These are phyloP conservation scores for Podila horticola DNA, from an alignment of 192 early-diverging fungal genomes.

Conservation along the genomic window DNA sequence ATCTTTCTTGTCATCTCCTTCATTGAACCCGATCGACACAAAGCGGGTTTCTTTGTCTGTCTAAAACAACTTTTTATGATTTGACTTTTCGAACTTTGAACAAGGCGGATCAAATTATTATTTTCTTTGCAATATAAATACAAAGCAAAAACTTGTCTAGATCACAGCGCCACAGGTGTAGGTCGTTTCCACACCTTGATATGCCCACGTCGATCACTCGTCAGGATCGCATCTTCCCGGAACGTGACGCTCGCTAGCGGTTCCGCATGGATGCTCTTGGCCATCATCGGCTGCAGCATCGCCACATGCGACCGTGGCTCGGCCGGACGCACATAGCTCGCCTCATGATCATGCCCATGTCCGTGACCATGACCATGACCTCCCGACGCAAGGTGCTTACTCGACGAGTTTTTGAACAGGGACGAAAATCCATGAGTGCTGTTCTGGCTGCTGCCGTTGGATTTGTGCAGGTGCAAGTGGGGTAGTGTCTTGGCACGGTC, in stretches of 20 bases:
- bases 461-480: slow-evolving; percentile 15
- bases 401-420: not conserved
- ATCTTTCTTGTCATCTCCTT: too few species aligned
- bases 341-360: not conserved
- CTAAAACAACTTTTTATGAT: too few species aligned
- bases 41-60: too few species aligned
- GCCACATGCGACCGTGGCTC: slow-evolving; percentile 66
- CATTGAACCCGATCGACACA: too few species aligned
- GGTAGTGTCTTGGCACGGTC: slow-evolving; percentile 21
- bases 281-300: slow-evolving; percentile 76
- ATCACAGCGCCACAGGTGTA: slow-evolving; percentile 6
- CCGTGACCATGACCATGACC: not conserved
- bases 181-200: slow-evolving; percentile 83
- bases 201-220: slow-evolving; percentile 76
- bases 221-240: slow-evolving; percentile 76
- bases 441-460: not conserved
- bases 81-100: too few species aligned
- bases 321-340: slow-evolving; percentile 29
- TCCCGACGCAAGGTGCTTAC: too few species aligned
- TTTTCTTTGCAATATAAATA: too few species aligned
- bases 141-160: too few species aligned
- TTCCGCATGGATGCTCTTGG: slow-evolving; percentile 68
- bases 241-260: slow-evolving; percentile 73
- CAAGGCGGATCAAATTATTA: too few species aligned
- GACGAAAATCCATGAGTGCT: not conserved